A percentile compares a stretch with the other conserved stretches of the same genome.
Conservation (phyloP, 306 rosid species). For the Vigna hirtella region DNA sequence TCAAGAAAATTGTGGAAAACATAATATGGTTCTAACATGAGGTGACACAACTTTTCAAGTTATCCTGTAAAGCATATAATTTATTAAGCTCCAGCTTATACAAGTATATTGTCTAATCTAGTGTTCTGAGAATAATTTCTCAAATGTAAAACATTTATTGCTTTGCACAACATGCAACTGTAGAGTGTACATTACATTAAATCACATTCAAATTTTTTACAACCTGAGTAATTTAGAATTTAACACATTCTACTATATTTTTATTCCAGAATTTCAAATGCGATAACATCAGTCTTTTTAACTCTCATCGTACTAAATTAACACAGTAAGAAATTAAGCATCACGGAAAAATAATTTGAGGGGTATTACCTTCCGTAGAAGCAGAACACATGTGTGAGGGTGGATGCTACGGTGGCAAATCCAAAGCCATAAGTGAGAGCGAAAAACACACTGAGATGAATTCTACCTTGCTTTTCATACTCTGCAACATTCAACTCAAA, state of each 20-base stretch:
- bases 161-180: conserved; percentile 16
- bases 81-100: background rate
- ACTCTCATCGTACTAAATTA: background rate
- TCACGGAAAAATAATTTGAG: background rate
- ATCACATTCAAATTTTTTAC: background rate
- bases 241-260: conserved; percentile 18
- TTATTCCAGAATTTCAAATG: conserved; percentile 12
- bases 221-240: background rate
- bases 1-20: background rate
- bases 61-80: background rate
- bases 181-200: background rate
- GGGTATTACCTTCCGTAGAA: conserved; percentile 75
- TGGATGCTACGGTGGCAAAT: conserved; percentile 79
- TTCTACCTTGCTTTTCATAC: conserved; percentile 68
- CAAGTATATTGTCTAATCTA: background rate
- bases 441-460: conserved; percentile 70
- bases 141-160: conserved; percentile 1
- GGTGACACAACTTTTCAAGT: background rate
- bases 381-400: conserved; percentile 72
- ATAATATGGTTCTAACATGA: background rate
- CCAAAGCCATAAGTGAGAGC: conserved; percentile 80
- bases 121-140: background rate
- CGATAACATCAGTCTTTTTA: background rate
- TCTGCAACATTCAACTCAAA: conserved; percentile 57
- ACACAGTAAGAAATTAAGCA: conserved; percentile 19